These are phyloP conservation scores for Capsicum rhomboideum DNA, from an alignment of 257 asterid genomes.

Conservation along the genomic window DNA sequence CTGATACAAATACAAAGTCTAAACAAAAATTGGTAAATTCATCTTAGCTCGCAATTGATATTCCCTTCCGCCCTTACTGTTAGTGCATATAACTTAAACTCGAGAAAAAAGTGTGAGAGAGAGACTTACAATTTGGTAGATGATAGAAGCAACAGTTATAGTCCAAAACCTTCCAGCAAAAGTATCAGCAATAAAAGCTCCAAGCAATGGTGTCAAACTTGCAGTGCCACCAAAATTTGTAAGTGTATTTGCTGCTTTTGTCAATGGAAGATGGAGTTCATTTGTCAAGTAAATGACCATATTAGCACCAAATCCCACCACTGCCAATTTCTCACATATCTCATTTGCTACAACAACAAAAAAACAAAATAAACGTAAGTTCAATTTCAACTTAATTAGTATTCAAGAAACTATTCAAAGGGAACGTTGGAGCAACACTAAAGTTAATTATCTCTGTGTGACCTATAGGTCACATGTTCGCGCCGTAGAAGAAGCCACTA, in stretches of 20 bases:
- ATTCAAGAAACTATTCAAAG: neutral
- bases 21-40: neutral
- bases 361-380: neutral
- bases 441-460: neutral
- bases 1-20: neutral
- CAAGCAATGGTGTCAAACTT: slow-evolving; percentile 71
- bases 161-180: slow-evolving; percentile 89
- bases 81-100: neutral
- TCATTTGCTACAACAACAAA: slow-evolving; percentile 55
- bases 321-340: slow-evolving; percentile 80
- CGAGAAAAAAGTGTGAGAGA: neutral
- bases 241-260: slow-evolving; percentile 81
- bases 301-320: slow-evolving; percentile 70
- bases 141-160: slow-evolving; percentile 60
- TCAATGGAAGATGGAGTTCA: slow-evolving; percentile 61
- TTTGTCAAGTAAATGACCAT: slow-evolving; percentile 71
- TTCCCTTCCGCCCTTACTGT: rapidly evolving
- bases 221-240: slow-evolving; percentile 82
- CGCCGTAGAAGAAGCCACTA: too few species aligned
- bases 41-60: neutral
- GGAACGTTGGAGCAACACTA: too few species aligned
- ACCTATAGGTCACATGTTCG: neutral
- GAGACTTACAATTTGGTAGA: slow-evolving; percentile 56
- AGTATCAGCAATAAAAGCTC: slow-evolving; percentile 73
- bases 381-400: neutral